Percentiles rank a stretch among this genome's conserved stretches.
These are phyloP conservation scores for Peronosclerospora sorghi DNA, from an alignment of 352 stramenopile species.

Conservation along the genomic window DNA sequence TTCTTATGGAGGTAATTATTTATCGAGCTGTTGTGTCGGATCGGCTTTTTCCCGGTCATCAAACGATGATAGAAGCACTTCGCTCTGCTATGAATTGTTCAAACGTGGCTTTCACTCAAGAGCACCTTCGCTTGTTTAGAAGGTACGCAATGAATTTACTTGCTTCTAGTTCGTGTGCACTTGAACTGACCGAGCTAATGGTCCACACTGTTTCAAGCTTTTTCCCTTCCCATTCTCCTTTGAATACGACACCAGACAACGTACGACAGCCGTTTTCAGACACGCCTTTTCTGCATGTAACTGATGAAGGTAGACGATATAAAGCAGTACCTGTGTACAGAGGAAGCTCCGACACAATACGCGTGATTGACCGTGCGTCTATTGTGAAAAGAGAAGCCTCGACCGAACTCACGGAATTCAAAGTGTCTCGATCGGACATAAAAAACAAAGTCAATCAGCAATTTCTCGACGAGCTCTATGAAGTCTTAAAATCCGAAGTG, in stretches of 20 bases:
- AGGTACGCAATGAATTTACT: constrained; percentile 15
- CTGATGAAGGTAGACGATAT: not conserved
- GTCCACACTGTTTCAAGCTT: not conserved
- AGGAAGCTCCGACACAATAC: constrained; percentile 11
- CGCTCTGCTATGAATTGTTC: constrained; percentile 11
- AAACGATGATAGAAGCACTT: constrained; percentile 18
- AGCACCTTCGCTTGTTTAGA: constrained; percentile 35
- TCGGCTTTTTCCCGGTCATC: constrained; percentile 23
- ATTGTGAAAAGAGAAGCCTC: constrained; percentile 25
- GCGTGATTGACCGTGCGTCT: constrained; percentile 30
- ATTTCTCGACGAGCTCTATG: constrained; percentile 22
- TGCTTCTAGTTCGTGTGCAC: not conserved
- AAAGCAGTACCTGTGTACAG: constrained; percentile 12
- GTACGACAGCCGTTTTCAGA: constrained; percentile 6
- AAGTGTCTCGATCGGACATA: constrained; percentile 8
- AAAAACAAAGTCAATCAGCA: constrained; percentile 8
- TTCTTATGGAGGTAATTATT: constrained; percentile 29
- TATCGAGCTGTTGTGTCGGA: constrained; percentile 34
- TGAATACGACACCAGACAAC: not conserved
- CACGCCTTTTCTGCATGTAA: constrained; percentile 18
- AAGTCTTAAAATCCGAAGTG: constrained; percentile 21
- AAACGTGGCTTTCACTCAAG: constrained; percentile 10
- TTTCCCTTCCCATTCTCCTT: not conserved
- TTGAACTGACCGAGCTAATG: constrained; percentile 5
- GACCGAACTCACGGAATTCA: constrained; percentile 12